Conservation (phyloP, 352 stramenopile species). For the Phytophthora fragariaefolia region DNA sequence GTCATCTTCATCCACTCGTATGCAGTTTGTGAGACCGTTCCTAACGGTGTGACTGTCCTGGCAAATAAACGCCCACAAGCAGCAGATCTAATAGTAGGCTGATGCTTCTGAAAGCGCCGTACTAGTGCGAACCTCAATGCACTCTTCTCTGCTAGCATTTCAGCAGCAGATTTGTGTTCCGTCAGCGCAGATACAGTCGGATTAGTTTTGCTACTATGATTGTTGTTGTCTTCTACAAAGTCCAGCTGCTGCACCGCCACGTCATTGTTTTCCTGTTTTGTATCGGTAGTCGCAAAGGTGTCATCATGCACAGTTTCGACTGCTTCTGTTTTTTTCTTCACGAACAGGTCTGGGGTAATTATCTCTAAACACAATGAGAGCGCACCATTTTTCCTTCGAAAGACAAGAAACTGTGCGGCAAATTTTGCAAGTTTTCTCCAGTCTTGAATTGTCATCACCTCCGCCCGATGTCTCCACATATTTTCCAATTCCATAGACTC, state of each 20-base stretch:
- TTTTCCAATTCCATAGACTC: neutral
- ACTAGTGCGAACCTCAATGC: conserved; percentile 13
- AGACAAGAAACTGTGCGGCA: conserved; percentile 34
- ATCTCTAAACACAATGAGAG: conserved; percentile 27
- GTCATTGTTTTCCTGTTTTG: neutral
- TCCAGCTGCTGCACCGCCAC: neutral
- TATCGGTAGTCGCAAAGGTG: neutral
- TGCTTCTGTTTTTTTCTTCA: neutral
- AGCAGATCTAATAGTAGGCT: conserved; percentile 36
- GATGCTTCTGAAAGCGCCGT: conserved; percentile 54
- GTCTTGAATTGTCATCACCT: conserved; percentile 21
- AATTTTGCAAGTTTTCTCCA: conserved; percentile 38
- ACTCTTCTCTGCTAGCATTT: conserved; percentile 11
- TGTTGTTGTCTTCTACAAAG: neutral
- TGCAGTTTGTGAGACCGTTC: neutral
- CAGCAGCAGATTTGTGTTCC: conserved; percentile 5
- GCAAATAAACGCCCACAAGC: conserved; percentile 20
- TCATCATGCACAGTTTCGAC: neutral
- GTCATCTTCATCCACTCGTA: conserved; percentile 66
- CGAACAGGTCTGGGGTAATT: neutral
- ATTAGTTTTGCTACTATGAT: neutral
- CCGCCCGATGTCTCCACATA: conserved; percentile 1
- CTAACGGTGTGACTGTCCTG: neutral
- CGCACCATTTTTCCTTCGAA: conserved; percentile 45
- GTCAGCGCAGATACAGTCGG: neutral